phyloP scores from a whole-genome alignment of 1,284 basidiomycete genomes.

The Nidula niveotomentosa region DNA sequence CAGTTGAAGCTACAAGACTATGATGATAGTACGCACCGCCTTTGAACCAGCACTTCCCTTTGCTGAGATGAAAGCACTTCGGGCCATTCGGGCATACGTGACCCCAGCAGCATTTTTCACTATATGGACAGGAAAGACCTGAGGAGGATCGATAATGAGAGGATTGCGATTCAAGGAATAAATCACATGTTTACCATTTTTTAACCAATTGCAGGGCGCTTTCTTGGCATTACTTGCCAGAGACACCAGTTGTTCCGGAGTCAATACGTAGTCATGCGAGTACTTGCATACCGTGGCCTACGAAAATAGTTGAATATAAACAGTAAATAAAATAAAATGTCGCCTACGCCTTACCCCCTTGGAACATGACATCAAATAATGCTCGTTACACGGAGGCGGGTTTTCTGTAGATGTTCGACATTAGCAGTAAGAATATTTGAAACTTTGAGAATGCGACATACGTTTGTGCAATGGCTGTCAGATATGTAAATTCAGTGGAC shows the following conservation, averaged over 20 bases:
- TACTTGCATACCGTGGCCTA: conserved; percentile 72
- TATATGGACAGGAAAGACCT: conserved; percentile 73
- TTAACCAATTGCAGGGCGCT: conserved; percentile 77
- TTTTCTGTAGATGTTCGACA: conserved; percentile 39
- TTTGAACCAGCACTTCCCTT: conserved; percentile 83
- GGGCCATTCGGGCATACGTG: conserved; percentile 80
- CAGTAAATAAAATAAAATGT: conserved; percentile 5
- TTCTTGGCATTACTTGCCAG: conserved; percentile 75
- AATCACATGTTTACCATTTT: conserved; percentile 50
- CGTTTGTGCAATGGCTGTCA: conserved; percentile 31
- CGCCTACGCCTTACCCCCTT: conserved; percentile 58
- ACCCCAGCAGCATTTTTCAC: conserved; percentile 75
- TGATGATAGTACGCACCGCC: conserved; percentile 49
- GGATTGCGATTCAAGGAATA: neutral
- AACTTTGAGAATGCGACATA: conserved; percentile 10
- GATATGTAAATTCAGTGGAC: neutral
- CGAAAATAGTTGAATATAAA: neutral
- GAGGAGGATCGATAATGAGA: neutral
- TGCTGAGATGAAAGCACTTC: conserved; percentile 62
- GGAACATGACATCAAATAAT: conserved; percentile 76
- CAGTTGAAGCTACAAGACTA: neutral
- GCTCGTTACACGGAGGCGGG: conserved; percentile 80
- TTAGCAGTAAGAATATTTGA: neutral
- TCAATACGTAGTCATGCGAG: conserved; percentile 74
- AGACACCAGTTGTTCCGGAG: conserved; percentile 62